Evolutionary conservation across 306 rosid species (phyloP), one percentile per base, ranked within the genome.

Genomic region (Benincasa hispida): DNA sequence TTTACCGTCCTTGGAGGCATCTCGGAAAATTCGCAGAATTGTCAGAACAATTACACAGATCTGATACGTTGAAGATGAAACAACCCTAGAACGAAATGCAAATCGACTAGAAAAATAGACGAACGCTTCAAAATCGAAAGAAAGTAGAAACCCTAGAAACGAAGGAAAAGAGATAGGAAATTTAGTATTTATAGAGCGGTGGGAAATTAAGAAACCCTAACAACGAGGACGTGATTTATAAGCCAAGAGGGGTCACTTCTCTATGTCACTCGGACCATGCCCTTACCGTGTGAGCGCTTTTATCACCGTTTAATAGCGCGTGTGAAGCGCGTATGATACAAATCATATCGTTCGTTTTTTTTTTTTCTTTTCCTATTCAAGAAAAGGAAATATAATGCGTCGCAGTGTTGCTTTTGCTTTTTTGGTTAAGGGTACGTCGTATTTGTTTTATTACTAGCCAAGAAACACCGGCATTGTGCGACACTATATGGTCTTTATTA

Each of bases 1-100:
- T 92, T 94, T 82, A 87, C 89, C 88, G 87, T 80, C 63, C 90
- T 85, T 1, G 97, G 99, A 74, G 99, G 99, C 99, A 94, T 94
- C 68, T 70, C 61, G 0, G 9, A 5, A 10, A 28, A 35, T 27
- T 28, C 39, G 42, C 22, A 17, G 45, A 50, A 67, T 21, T 5
- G 22, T 67, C 30, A 68, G 24, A 70, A 70, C 58, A 70, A 70
- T 17, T 5, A 70, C 30, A 69, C 22, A 28, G 59, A 72, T 72
- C 76, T 72, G 60, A 48, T 27, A 30, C 76, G 76, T 27, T 19
- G 61, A 27, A 51, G 45, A 72, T 10, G 30, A 11, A 66, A 30
- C 9, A 50, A 30, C 45, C 45, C 76, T 19, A 72, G 7, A n/a
- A n/a, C n/a, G n/a, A n/a, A n/a, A n/a, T n/a, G n/a, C n/a, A n/a